Base-by-base conservation (phyloP, 179 eudicot genomes). In the Silene vulgaris region DNA sequence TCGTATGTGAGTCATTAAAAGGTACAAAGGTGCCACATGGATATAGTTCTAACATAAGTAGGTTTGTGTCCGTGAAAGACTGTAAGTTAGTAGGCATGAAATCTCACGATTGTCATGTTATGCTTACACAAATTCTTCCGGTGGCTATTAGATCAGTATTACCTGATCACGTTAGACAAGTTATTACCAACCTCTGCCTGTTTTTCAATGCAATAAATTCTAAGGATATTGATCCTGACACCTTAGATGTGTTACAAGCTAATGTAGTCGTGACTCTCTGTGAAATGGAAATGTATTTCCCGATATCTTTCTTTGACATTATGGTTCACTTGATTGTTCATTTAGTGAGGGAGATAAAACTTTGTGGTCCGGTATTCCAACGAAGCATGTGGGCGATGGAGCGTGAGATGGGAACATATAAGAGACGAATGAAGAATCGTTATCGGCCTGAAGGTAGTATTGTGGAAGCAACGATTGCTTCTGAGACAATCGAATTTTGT, bases 31-130 rank as follows among this genome's bases (percentile, higher is more conserved):
- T 57, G 0, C 62, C 62, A 13, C 62, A 57, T 57, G 62, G 62
- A 12, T 57, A 57, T 57, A 8, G 19, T 2, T 57, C 62, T 2
- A 57, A 57, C 62, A 57, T 57, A 12, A 57, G 62, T n/a, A 0
- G 20, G 0, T 23, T 57, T 57, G 20, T 57, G 0, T 14, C 62
- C 20, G 1, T 57, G 2, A 57, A 57, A 57, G 62, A 12, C 3
- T 57, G 14, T 2, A 57, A 57, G 20, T 8, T 57, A n/a, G 62
- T n/a, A 0, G 35, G 35, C 3, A 2, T 30, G 35, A 30, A 30
- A 30, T 30, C n/a, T n/a, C n/a, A 77, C 48, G 69, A 77, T 71
- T 71, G 13, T 21, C 75, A 77, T 76, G 40, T 35, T 8, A 48
- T 70, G 48, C 40, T 76, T 23, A 59, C 63, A 3, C 63, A n/a